Base-by-base conservation (phyloP, 2,329 filamentous ascomycete species). In the Fusarium mangiferae region DNA sequence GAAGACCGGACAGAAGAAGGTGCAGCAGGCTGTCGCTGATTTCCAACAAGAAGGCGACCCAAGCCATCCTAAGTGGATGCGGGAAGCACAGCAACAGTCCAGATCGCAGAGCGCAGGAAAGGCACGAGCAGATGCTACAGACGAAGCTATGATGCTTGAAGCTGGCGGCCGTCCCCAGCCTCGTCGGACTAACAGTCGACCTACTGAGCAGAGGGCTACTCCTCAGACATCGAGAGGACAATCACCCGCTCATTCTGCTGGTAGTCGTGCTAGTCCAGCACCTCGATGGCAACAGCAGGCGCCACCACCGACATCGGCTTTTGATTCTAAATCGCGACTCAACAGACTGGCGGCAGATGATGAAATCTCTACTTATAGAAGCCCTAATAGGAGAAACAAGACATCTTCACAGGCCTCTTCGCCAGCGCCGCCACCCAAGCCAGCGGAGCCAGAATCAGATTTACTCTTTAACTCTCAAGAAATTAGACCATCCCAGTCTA, bases 61-160 rank as follows among this genome's bases (percentile, higher is more conserved):
- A 6, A 93, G 82, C 78, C 94, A 98, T 80, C 96, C 96, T 1
- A 96, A 94, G 80, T 99, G 96, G 96, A 98, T 99, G 96, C 91
- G 93, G 77, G 93, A 95, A 65, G 88, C 90, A 7, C 65, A 68
- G 18, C 88, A 89, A 48, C 83, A 85, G 62, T 85, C 87, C 6
- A 83, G 82, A 41, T 74, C 74, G 38, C 82, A 79, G 33, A 75
- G 79, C 76, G 48, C 78, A 42, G 80, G 81, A 73, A 83, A 78
- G 54, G 75, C 72, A 18, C 71, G 57, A 35, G 69, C 81, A 17
- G 83, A 85, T 26, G 84, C 88, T 11, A 94, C 92, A 1, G 90
- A 94, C 71, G 92, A 94, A 83, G 95, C 94, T 10, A 85, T 95
- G 81, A 92, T 96, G 90, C 86, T 98, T 6, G 94, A 97, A 78